Evolutionary conservation across 805 yeast species (phyloP).

Genomic region (Hyphopichia homilentoma): DNA sequence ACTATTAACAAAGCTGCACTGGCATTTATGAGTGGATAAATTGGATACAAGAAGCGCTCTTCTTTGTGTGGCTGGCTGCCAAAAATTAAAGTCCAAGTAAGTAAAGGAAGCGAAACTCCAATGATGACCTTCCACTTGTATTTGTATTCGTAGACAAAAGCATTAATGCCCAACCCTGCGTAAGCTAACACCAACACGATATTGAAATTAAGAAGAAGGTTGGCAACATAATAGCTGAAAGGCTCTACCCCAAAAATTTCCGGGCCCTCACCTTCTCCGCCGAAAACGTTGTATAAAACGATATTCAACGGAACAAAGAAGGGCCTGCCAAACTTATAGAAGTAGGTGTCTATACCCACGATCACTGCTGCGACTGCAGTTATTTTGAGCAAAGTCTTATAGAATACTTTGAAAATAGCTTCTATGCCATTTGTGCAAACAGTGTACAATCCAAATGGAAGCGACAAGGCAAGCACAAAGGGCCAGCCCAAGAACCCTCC

Average conservation of each 20-base stretch:
- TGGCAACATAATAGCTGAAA: conserved; percentile 62
- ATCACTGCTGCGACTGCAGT: conserved; percentile 18
- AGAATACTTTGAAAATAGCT: conserved; percentile 1
- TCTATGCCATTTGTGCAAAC: conserved; percentile 5
- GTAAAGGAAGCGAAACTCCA: conserved; percentile 42
- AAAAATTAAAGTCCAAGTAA: conserved; percentile 68
- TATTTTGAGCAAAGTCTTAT: conserved; percentile 7
- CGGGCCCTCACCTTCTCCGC: conserved; percentile 75
- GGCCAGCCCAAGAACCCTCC: conserved; percentile 94
- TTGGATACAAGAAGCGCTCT: conserved; percentile 85
- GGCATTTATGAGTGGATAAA: conserved; percentile 65
- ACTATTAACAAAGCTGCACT: conserved; percentile 53
- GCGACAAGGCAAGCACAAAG: conserved; percentile 61
- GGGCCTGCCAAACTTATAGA: conserved; percentile 48
- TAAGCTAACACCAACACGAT: conserved; percentile 41
- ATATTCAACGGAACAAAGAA: conserved; percentile 79
- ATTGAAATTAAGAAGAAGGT: conserved; percentile 75
- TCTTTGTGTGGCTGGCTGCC: conserved; percentile 84
- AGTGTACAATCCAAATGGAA: conserved; percentile 52
- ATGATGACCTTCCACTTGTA: conserved; percentile 7
- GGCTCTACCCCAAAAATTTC: conserved; percentile 89
- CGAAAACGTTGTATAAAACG: conserved; percentile 72
- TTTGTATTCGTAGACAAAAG: conserved; percentile 9
- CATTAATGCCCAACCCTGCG: conserved; percentile 31
- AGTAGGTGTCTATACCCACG: conserved; percentile 51